phyloP scores from a whole-genome alignment of 352 stramenopile genomes.

The Bremia lactucae region DNA sequence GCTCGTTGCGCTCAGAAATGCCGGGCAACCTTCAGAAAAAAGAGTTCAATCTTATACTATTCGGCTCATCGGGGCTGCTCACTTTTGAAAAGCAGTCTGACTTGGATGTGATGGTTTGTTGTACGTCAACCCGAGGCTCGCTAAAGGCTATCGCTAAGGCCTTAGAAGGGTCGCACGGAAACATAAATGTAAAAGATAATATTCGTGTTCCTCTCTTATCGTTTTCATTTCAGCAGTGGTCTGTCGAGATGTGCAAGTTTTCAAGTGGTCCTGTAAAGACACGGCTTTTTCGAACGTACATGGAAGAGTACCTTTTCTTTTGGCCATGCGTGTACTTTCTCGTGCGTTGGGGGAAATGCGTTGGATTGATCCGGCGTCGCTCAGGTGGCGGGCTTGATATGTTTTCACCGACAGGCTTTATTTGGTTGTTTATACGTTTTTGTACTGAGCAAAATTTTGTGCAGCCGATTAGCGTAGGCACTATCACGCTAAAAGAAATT shows the following conservation, averaged over 20 bases:
- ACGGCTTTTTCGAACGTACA: conserved; percentile 55
- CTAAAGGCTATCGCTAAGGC: conserved; percentile 24
- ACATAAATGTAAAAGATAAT: conserved; percentile 32
- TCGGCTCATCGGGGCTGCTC: conserved; percentile 57
- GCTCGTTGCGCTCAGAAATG: conserved; percentile 29
- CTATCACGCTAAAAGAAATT: conserved; percentile 26
- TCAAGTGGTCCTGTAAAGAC: conserved; percentile 64
- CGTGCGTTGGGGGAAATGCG: conserved; percentile 64
- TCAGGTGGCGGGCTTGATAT: conserved; percentile 39
- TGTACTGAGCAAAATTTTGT: conserved; percentile 44
- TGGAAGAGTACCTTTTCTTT: conserved; percentile 55
- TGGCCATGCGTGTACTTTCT: conserved; percentile 67
- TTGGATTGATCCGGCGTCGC: conserved; percentile 48
- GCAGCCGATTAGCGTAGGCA: conserved; percentile 19
- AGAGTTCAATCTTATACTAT: conserved; percentile 42
- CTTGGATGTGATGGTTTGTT: conserved; percentile 48
- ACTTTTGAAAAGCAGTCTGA: conserved; percentile 75
- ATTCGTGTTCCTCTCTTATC: conserved; percentile 54
- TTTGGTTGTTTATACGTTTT: conserved; percentile 68
- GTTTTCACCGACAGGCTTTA: conserved; percentile 53
- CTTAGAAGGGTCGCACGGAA: conserved; percentile 20
- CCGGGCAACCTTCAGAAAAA: conserved; percentile 26
- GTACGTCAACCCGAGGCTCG: conserved; percentile 9
- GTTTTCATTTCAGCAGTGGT: conserved; percentile 56
- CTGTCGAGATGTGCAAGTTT: conserved; percentile 46